phyloP scores from a whole-genome alignment of 306 rosid species.

The Crataegus laevigata region DNA sequence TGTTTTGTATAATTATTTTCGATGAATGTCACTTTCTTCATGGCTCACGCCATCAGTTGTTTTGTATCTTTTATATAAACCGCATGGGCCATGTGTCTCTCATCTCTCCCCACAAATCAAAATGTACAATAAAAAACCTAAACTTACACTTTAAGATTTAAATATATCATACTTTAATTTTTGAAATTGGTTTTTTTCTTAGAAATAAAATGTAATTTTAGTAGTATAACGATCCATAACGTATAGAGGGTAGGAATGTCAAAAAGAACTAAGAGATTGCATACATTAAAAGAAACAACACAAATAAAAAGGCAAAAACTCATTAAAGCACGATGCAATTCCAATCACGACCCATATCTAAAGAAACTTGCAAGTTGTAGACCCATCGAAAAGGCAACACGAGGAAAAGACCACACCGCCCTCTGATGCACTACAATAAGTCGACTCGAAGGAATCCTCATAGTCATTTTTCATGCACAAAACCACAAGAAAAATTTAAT shows the following conservation, averaged over 20 bases:
- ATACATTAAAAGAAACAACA: too few relatives aligned
- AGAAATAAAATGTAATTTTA: too few relatives aligned
- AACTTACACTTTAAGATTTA: neutral
- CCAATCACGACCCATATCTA: too few relatives aligned
- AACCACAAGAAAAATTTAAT: neutral
- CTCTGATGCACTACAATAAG: neutral
- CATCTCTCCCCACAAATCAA: neutral
- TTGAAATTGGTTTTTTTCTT: neutral
- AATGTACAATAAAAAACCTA: neutral
- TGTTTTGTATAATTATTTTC: neutral
- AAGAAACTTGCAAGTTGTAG: too few relatives aligned
- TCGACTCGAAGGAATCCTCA: neutral
- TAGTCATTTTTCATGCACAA: neutral
- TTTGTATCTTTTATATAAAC: neutral
- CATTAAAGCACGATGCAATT: too few relatives aligned
- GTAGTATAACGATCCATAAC: too few relatives aligned
- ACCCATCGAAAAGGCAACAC: neutral
- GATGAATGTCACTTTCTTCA: conserved; percentile 2
- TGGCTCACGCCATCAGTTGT: conserved; percentile 1
- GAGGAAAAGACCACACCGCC: neutral
- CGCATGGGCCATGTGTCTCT: neutral
- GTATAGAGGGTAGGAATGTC: too few relatives aligned
- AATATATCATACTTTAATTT: neutral
- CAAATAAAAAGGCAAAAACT: too few relatives aligned
- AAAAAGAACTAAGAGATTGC: too few relatives aligned